A percentile compares a stretch with the other conserved stretches of the same genome.
Evolutionary conservation across 2,329 filamentous ascomycete genomes (phyloP).

Genomic region (Ophiostoma ips): DNA sequence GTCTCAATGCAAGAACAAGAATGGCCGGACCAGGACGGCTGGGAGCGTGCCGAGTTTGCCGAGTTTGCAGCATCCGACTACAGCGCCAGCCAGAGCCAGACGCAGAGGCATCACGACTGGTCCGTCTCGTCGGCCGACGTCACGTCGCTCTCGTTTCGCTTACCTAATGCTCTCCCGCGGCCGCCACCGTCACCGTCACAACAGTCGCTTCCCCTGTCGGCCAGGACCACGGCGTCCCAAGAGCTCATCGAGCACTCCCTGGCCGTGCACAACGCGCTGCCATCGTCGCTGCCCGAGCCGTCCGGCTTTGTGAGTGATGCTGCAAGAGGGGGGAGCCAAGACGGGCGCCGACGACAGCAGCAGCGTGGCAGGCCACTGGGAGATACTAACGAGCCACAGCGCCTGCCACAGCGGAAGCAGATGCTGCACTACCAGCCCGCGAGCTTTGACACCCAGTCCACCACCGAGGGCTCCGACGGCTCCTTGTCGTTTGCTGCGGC

Average conservation of each 20-base stretch:
- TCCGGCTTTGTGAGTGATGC: neutral
- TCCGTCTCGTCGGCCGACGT: conserved; percentile 30
- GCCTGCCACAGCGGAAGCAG: too few relatives aligned
- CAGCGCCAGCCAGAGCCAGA: neutral
- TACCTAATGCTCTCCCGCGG: conserved; percentile 22
- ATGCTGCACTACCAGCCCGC: neutral
- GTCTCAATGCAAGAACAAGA: too few relatives aligned
- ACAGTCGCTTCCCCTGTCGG: conserved; percentile 5
- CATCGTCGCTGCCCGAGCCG: conserved; percentile 42
- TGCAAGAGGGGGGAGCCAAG: neutral
- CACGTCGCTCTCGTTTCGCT: conserved; percentile 20
- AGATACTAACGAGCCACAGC: too few relatives aligned
- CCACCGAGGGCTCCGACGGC: neutral
- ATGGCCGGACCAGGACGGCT: neutral
- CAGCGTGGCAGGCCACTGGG: neutral
- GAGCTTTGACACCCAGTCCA: neutral
- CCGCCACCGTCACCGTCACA: conserved; percentile 12
- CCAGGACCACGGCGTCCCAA: conserved; percentile 27
- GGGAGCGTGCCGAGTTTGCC: neutral
- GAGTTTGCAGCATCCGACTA: neutral
- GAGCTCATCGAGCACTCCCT: conserved; percentile 72
- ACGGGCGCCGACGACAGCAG: neutral
- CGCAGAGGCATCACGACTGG: conserved; percentile 16
- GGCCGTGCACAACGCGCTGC: conserved; percentile 50
- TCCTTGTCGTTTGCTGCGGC: too few relatives aligned